phyloP scores from a whole-genome alignment of 2,329 filamentous ascomycete genomes.

The Talaromyces islandicus region DNA sequence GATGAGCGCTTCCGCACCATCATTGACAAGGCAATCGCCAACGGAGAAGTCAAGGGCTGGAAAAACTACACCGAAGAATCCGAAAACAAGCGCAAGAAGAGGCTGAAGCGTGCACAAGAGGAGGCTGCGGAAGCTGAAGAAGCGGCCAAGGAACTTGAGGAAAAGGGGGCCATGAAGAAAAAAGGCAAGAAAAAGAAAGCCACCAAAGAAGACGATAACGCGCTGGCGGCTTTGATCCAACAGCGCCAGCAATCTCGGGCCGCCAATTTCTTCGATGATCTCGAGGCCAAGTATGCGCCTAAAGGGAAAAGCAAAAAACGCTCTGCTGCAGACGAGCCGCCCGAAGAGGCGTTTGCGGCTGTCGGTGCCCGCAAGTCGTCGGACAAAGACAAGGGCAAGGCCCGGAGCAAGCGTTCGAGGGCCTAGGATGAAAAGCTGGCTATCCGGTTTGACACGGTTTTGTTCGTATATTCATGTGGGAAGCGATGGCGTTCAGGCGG shows the following conservation, averaged over 20 bases:
- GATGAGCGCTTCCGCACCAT: constrained; percentile 77
- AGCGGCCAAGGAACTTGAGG: constrained; percentile 66
- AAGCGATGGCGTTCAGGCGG: background rate
- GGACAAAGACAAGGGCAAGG: constrained; percentile 30
- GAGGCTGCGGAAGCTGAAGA: constrained; percentile 70
- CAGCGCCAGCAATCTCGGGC: constrained; percentile 61
- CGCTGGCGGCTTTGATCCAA: constrained; percentile 68
- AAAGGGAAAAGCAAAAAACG: constrained; percentile 35
- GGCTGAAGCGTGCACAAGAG: constrained; percentile 56
- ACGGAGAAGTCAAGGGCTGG: constrained; percentile 61
- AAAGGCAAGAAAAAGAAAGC: constrained; percentile 41
- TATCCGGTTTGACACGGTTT: background rate
- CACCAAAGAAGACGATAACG: constrained; percentile 35
- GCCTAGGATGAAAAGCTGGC: background rate
- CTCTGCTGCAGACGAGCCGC: constrained; percentile 47
- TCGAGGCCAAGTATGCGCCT: constrained; percentile 70
- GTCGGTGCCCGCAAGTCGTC: constrained; percentile 33
- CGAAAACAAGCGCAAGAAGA: constrained; percentile 55
- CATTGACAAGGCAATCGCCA: constrained; percentile 72
- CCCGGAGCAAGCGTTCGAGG: constrained; percentile 4
- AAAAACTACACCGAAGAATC: constrained; percentile 67
- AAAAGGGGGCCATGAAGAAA: constrained; percentile 49
- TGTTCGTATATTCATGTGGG: background rate
- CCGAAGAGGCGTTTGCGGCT: constrained; percentile 57
- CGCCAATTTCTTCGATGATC: constrained; percentile 60